Evolutionary conservation across 1,139 yeast genomes (phyloP).

Genomic region (Hemisphaericaspora subhashii): DNA sequence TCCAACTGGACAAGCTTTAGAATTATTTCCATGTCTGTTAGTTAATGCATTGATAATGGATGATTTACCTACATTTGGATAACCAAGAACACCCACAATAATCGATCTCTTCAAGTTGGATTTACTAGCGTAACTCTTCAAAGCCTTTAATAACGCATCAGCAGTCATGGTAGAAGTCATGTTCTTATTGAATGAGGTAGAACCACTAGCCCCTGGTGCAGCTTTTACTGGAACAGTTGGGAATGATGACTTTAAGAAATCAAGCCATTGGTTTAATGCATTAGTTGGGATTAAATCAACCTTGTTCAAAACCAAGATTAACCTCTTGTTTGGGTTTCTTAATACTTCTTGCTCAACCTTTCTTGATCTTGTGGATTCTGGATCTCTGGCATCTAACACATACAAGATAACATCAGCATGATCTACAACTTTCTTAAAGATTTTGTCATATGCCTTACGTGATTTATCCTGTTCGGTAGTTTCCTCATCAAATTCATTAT

Average conservation of each 20-base stretch:
- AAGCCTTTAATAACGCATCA: conserved; percentile 68
- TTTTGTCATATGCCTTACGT: conserved; percentile 89
- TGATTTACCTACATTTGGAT: conserved; percentile 92
- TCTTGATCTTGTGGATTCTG: conserved; percentile 90
- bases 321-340: conserved; percentile 73
- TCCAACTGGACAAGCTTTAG: conserved; percentile 91
- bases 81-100: conserved; percentile 93
- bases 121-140: conserved; percentile 82
- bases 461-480: conserved; percentile 62
- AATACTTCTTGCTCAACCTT: conserved; percentile 89
- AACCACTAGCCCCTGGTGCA: conserved; percentile 51
- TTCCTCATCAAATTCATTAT: conserved; percentile 43
- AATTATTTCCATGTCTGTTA: conserved; percentile 68
- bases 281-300: conserved; percentile 89
- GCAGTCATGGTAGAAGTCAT: conserved; percentile 75
- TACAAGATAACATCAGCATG: conserved; percentile 87
- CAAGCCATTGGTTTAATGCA: conserved; percentile 81
- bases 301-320: conserved; percentile 83
- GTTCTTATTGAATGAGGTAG: conserved; percentile 74
- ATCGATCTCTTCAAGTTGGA: conserved; percentile 88
- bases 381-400: conserved; percentile 96
- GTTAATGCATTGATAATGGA: conserved; percentile 90
- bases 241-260: conserved; percentile 74
- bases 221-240: conserved; percentile 91
- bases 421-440: conserved; percentile 79